Conservation (phyloP, 192 early-diverging fungal species). For the Blastocladiella britannica region DNA sequence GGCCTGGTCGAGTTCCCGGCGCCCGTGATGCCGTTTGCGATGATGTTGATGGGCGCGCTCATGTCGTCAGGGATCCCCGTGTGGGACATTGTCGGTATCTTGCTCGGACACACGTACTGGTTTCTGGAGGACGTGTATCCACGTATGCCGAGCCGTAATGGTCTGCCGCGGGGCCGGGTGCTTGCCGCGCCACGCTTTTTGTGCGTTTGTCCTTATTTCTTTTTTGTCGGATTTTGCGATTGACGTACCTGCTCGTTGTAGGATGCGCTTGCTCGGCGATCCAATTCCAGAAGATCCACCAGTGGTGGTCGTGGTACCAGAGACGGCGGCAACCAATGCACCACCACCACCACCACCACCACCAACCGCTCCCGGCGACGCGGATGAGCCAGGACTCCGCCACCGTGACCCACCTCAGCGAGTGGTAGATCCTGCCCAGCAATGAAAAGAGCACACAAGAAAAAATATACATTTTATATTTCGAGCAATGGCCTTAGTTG, state of each 20-base stretch:
- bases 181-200: slow-evolving; percentile 30
- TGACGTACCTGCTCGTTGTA: background rate
- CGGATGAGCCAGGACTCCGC: background rate
- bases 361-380: background rate
- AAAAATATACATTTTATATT: too few relatives aligned
- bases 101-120: slow-evolving; percentile 82
- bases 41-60: slow-evolving; percentile 70
- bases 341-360: background rate
- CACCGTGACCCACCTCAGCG: background rate
- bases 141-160: slow-evolving; percentile 32
- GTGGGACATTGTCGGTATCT: slow-evolving; percentile 63
- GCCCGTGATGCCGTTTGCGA: slow-evolving; percentile 75
- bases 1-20: slow-evolving; percentile 82
- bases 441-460: too few relatives aligned
- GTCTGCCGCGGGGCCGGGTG: slow-evolving; percentile 11
- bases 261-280: background rate
- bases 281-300: background rate
- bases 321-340: background rate
- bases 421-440: background rate
- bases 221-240: background rate
- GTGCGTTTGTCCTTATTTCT: slow-evolving; percentile 12
- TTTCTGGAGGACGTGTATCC: slow-evolving; percentile 93
- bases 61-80: slow-evolving; percentile 54
- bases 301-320: background rate
- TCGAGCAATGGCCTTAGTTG: too few relatives aligned